Base-by-base conservation (phyloP, 148 eudicot species). In the Suaeda aralocaspica region DNA sequence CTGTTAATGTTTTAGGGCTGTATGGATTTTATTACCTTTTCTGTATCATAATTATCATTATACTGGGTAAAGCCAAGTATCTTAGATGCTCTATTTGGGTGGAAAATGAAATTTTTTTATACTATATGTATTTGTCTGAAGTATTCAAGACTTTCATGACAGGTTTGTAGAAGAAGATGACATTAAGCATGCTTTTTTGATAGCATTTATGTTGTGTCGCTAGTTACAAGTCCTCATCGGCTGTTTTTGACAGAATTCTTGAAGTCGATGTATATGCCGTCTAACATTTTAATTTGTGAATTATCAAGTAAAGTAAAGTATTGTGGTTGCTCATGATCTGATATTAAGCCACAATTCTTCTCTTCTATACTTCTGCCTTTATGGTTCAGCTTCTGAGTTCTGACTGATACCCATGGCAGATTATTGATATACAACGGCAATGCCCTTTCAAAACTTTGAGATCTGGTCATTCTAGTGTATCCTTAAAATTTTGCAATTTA, bases 391-490 rank as follows among this genome's bases (percentile, higher is more conserved):
- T 76, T 72, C 53, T 77, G 66, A 75, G 48, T n/a, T n/a, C n/a
- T n/a, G n/a, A 59, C 12, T 63, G 77, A 45, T 75, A 22, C 72
- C 53, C 67, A 36, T 83, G 74, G 74, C 97, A 94, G 99, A 89
- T 94, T 61, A 78, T 94, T 72, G 93, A 94, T 72, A 82, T 89
- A 59, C 84, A 74, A 60, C 91, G 89, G 65, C 76, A 83, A 46
- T 78, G 93, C 77, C 92, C 86, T 72, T 94, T 85, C 74, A 94
- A 94, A 82, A 87, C 99, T 60, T 77, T 94, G 72, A 82, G 97
- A 84, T 85, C 90, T 79, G 96, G 91, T 74, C 99, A 94, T 78
- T 64, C 79, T 76, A 89, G 82, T 82, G 99, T 94, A 94, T 94
- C 96, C 97, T 91, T 83, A 24, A 36, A 8, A 24, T 26, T 59